Evolutionary conservation across 2,329 filamentous ascomycete species (phyloP).

Genomic region (Ustilaginoidea virens): DNA sequence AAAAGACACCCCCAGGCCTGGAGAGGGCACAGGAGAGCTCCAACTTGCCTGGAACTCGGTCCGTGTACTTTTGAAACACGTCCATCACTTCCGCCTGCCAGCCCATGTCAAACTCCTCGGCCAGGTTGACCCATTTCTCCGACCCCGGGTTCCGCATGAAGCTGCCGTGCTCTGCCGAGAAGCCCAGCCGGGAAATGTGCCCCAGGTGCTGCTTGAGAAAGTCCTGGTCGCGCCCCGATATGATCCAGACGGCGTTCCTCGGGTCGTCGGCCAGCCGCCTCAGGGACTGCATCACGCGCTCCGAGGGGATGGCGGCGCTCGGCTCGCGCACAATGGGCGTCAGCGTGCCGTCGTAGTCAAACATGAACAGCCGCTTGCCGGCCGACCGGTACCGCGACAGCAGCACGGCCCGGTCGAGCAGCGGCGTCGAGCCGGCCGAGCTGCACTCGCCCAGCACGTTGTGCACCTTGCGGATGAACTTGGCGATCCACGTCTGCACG

Average conservation of each 20-base stretch:
- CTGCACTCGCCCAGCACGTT: constrained; percentile 66
- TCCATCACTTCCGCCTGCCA: constrained; percentile 81
- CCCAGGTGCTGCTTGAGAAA: constrained; percentile 86
- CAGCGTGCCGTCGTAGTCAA: constrained; percentile 94
- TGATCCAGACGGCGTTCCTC: constrained; percentile 91
- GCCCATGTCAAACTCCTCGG: constrained; percentile 74
- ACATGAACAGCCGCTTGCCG: constrained; percentile 82
- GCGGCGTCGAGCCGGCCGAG: constrained; percentile 61
- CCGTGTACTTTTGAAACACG: constrained; percentile 77
- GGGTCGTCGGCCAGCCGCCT: constrained; percentile 66
- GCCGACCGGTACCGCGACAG: constrained; percentile 60
- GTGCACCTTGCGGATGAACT: constrained; percentile 64
- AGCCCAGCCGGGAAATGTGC: constrained; percentile 77
- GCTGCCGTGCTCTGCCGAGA: constrained; percentile 92
- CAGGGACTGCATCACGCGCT: constrained; percentile 65
- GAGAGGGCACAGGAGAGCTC: neutral
- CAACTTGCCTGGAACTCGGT: constrained; percentile 60
- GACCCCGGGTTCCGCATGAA: constrained; percentile 74
- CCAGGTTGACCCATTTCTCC: constrained; percentile 75
- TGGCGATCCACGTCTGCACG: constrained; percentile 72
- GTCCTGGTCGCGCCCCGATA: constrained; percentile 82
- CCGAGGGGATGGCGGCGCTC: constrained; percentile 73
- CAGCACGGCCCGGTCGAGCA: constrained; percentile 60
- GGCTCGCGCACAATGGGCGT: constrained; percentile 92
- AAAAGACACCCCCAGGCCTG: neutral